A percentile compares a stretch with the other conserved stretches of the same genome.
Evolutionary conservation across 2,329 filamentous ascomycete genomes (phyloP).

Genomic region (Dothistroma septosporum): DNA sequence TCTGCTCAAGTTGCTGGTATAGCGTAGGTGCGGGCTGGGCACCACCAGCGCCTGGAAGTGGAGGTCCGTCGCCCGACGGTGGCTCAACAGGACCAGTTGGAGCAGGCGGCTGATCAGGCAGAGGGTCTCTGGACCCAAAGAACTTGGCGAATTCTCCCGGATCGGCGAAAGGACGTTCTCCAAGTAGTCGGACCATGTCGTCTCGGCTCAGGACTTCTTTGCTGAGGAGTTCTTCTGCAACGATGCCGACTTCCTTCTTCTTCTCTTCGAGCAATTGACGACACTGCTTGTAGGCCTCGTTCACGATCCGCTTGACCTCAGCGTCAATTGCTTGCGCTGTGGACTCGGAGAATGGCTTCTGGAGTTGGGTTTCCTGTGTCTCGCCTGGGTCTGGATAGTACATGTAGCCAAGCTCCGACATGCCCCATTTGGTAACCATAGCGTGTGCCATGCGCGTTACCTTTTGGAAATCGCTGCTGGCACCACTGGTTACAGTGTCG

Average conservation of each 20-base stretch:
- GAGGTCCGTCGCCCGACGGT: conserved; percentile 13
- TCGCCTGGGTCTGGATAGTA: conserved; percentile 66
- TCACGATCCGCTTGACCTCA: conserved; percentile 87
- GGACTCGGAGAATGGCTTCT: conserved; percentile 93
- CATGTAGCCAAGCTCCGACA: conserved; percentile 90
- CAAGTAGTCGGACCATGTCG: conserved; percentile 85
- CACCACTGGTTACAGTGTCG: conserved; percentile 89
- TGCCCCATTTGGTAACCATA: conserved; percentile 99
- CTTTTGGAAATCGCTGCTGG: conserved; percentile 97
- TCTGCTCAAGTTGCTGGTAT: conserved; percentile 25
- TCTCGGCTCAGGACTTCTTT: conserved; percentile 92
- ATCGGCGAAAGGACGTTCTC: conserved; percentile 78
- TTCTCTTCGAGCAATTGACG: conserved; percentile 75
- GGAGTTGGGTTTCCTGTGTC: conserved; percentile 59
- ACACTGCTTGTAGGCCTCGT: conserved; percentile 89
- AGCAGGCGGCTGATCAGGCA: conserved; percentile 10
- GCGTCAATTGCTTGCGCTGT: conserved; percentile 88
- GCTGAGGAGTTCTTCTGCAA: conserved; percentile 85
- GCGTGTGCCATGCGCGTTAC: conserved; percentile 91
- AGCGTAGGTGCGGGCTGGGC: conserved; percentile 28
- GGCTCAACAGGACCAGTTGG: conserved; percentile 18
- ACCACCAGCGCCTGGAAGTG: conserved; percentile 18
- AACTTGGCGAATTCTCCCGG: conserved; percentile 90
- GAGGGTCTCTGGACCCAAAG: conserved; percentile 52
- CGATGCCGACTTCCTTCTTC: conserved; percentile 80